Evolutionary conservation across 768 basidiomycete genomes (phyloP).

Genomic region (Boletus insuetus): DNA sequence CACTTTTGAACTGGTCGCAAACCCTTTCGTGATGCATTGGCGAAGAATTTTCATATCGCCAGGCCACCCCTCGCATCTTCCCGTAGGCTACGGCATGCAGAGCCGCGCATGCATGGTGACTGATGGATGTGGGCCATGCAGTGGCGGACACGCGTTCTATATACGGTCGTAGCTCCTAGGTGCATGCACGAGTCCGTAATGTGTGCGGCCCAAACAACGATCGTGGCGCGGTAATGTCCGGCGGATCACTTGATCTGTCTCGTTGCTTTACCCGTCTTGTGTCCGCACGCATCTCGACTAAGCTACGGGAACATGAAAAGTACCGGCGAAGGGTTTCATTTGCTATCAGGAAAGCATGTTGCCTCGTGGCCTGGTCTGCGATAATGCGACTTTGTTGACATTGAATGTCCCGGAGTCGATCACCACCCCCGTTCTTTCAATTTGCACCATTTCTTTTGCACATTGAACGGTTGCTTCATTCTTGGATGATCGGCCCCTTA

Average conservation of each 20-base stretch:
- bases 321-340: conserved; percentile 14
- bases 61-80: conserved; percentile 20
- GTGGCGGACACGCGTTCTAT: conserved; percentile 22
- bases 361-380: conserved; percentile 19
- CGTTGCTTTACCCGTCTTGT: conserved; percentile 16
- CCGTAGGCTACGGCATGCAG: conserved; percentile 26
- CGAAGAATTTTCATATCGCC: conserved; percentile 16
- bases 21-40: conserved; percentile 11
- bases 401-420: conserved; percentile 7
- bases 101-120: conserved; percentile 26
- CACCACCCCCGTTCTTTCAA: conserved; percentile 2
- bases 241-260: conserved; percentile 19
- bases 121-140: conserved; percentile 27
- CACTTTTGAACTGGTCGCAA: conserved; percentile 1
- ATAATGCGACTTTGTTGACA: conserved; percentile 7
- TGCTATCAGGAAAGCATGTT: conserved; percentile 12
- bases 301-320: conserved; percentile 11
- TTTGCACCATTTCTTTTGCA: conserved; percentile 5
- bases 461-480: conserved; percentile 11
- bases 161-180: conserved; percentile 9
- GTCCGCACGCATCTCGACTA: conserved; percentile 16
- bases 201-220: conserved; percentile 15
- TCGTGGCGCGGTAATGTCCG: conserved; percentile 23
- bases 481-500: conserved; percentile 6
- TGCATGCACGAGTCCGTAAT: conserved; percentile 15